These are phyloP conservation scores for Dysphania ambrosioides DNA, from an alignment of 148 eudicot genomes.

Conservation along the genomic window DNA sequence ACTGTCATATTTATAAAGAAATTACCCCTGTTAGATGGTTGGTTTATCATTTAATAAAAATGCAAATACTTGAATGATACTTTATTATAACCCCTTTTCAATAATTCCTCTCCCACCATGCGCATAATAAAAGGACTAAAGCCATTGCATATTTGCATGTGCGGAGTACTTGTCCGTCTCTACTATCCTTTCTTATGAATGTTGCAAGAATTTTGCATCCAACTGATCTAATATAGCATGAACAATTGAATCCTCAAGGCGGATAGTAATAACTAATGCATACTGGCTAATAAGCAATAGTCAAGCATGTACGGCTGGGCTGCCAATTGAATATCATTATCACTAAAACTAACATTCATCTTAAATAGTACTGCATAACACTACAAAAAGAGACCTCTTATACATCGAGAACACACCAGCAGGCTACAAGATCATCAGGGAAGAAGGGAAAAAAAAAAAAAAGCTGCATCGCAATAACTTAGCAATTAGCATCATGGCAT, in stretches of 20 bases:
- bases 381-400: neutral
- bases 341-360: neutral
- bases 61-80: no score
- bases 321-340: neutral
- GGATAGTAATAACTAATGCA: neutral
- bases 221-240: neutral
- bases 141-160: neutral
- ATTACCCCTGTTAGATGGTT: no score
- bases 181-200: neutral
- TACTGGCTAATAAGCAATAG: neutral
- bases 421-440: neutral
- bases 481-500: neutral
- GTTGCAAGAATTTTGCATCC: neutral
- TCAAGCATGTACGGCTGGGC: neutral
- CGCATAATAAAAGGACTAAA: no score
- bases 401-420: neutral
- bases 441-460: no score
- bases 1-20: no score
- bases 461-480: neutral
- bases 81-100: no score
- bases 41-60: no score
- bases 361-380: neutral
- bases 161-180: neutral
- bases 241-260: neutral
- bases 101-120: no score